phyloP scores from a whole-genome alignment of 1,139 yeast species.

The Suhomyces wounanorum region DNA sequence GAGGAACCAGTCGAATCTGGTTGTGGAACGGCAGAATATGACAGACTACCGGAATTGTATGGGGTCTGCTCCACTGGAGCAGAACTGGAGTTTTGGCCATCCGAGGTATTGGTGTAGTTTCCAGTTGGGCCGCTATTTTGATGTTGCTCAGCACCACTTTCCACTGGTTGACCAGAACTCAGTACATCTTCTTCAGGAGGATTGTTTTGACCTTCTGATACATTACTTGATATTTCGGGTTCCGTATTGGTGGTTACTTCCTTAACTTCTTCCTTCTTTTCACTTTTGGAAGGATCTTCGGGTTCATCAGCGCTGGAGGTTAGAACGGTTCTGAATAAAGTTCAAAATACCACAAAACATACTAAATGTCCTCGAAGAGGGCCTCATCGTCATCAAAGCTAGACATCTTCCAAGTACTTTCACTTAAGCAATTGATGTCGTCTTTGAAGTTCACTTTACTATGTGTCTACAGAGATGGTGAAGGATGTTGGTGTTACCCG shows the following conservation, averaged over 20 bases:
- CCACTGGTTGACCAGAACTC: neutral
- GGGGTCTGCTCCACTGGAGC: neutral
- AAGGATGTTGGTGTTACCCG: slow-evolving; percentile 1
- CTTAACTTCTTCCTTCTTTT: slow-evolving; percentile 6
- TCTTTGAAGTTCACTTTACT: neutral
- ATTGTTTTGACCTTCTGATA: neutral
- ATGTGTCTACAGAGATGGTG: slow-evolving; percentile 1
- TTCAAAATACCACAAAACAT: slow-evolving; percentile 17
- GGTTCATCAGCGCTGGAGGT: slow-evolving; percentile 20
- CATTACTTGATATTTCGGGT: slow-evolving; percentile 9
- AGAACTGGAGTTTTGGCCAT: neutral
- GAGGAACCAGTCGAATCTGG: neutral
- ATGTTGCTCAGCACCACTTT: neutral
- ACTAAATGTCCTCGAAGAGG: slow-evolving; percentile 74
- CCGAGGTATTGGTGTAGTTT: neutral
- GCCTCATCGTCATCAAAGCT: slow-evolving; percentile 83
- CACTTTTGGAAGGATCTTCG: slow-evolving; percentile 10
- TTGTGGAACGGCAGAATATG: neutral
- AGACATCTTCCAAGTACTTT: slow-evolving; percentile 42
- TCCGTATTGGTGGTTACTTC: slow-evolving; percentile 8
- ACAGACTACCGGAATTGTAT: neutral
- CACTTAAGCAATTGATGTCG: neutral
- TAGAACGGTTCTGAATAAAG: slow-evolving; percentile 12
- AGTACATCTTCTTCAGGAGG: neutral
- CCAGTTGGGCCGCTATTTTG: neutral